Base-by-base conservation (phyloP, 805 yeast genomes). In the Candida incommunis region DNA sequence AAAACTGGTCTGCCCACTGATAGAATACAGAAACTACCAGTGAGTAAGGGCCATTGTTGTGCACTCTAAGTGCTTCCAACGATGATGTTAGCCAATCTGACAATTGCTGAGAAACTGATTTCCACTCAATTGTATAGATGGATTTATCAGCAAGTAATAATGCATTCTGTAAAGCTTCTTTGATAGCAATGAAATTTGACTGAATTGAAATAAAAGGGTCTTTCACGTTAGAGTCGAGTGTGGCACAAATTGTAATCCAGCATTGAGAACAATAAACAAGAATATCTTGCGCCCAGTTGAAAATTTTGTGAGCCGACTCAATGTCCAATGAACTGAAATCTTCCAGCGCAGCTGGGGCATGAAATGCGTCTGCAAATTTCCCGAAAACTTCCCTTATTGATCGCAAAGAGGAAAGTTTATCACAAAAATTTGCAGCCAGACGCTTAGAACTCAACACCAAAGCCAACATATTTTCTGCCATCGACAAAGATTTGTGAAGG, bases 401-500 rank as follows among this genome's bases (percentile, higher is more conserved):
- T 11, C 9, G 4, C 18, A 41, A 11, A 5, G 27, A 22, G 5
- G 15, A 4, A 13, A 41, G 23, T 11, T 3, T 22, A 20, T 4
- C 22, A 5, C 27, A 13, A 11, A 42, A 35, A 11, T 37, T 35
- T 5, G 47, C 45, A 2, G 43, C 50, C 7, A 29, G n/a, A n/a
- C 41, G 43, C 20, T 66, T 44, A 26, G 55, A 48, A 4, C 42
- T 61, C 16, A 82, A 65, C 49, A 87, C 60, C 2, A 74, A 65
- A 46, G 71, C 74, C 2, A 87, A 59, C 43, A 85, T 58, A 58
- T 85, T 80, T 54, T 90, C 96, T 2, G 77, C 66, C 5, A 78
- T 77, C 5, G 87, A 86, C 54, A 86, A 66, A 31, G 87, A 94
- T 51, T 79, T 80, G 49, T 77, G 82, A 24, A 83, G 72, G 57